Evolutionary conservation across 2,329 filamentous ascomycete species (phyloP), one percentile per base, ranked within the genome.

Genomic region (Zasmidium cellare): DNA sequence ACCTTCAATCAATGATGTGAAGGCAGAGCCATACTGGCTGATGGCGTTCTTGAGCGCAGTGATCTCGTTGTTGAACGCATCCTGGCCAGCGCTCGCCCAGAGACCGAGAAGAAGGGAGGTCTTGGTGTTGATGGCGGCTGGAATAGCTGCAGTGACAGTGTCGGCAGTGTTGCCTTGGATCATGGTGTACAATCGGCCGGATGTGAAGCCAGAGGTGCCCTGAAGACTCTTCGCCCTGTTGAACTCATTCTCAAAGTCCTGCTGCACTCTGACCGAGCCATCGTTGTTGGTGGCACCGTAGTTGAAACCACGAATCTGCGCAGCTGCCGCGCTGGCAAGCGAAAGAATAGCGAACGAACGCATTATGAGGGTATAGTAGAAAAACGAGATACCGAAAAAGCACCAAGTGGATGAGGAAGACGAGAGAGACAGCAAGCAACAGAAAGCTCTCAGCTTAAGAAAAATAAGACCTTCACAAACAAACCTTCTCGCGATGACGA

Each of bases 31-130:
- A 72, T 91, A 92, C 69, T 85, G 79, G 50, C 75, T 65, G 64
- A 92, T 88, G 65, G 91, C 89, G 46, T 80, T 76, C 72, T 84
- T 83, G 50, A 96, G 81, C 14, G 91, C 91, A 2, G 79, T 72
- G 49, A 96, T 77, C 77, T 96, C 91, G 71, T 91, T 89, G 72
- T 82, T 76, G 73, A 96, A 87, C 20, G 72, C 73, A 3, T 75
- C 79, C 25, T 63, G 59, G 20, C 67, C 67, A n/a, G 64, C 67
- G 14, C 63, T 67, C 9, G 86, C 85, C 92, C 92, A 96, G 51
- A 97, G 79, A 65, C 91, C 91, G 12, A 96, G 84, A 11, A 97
- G 83, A 23, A 97, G 82, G 46, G 82, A 82, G 1, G 90, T 96
- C 67, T 91, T 83, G 69, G 90, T 90, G 66, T 82, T 83, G 75